phyloP scores from a whole-genome alignment of 2,329 filamentous ascomycete species.

The Ophiostoma sp. region DNA sequence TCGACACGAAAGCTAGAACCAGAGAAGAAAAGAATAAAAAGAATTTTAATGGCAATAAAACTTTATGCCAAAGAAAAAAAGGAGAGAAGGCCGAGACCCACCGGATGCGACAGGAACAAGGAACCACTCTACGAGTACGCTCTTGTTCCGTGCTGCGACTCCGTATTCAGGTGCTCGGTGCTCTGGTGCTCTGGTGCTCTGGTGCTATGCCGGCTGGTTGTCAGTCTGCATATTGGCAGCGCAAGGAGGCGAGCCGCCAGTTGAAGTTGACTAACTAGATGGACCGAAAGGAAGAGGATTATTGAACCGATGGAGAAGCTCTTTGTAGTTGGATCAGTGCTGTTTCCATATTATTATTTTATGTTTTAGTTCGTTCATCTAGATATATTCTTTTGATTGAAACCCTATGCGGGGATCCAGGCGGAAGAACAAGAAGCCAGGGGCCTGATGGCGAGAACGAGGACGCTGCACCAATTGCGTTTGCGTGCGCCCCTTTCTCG shows the following conservation, averaged over 20 bases:
- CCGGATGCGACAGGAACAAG: slow-evolving; percentile 4
- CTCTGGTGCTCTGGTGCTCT: too few species aligned
- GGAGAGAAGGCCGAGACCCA: not conserved
- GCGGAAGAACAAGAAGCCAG: not conserved
- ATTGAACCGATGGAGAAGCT: not conserved
- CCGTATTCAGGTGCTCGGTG: not conserved
- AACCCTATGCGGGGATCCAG: slow-evolving; percentile 6
- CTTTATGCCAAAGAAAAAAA: not conserved
- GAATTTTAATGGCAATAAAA: not conserved
- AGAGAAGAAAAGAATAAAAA: not conserved
- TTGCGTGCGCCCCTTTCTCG: too few species aligned
- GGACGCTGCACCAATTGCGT: too few species aligned
- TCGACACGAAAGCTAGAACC: slow-evolving; percentile 2
- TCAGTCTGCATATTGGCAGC: too few species aligned
- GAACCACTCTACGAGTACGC: slow-evolving; percentile 3
- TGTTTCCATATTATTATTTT: not conserved
- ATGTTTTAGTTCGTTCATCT: not conserved
- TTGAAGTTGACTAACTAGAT: not conserved
- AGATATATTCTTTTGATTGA: not conserved
- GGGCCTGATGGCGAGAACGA: too few species aligned
- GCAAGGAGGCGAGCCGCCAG: not conserved
- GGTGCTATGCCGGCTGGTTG: too few species aligned
- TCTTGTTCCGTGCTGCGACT: not conserved
- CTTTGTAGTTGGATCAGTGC: not conserved
- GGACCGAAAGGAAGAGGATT: not conserved